phyloP scores from a whole-genome alignment of 768 basidiomycete species.

The Candolleomyces efflorescens region DNA sequence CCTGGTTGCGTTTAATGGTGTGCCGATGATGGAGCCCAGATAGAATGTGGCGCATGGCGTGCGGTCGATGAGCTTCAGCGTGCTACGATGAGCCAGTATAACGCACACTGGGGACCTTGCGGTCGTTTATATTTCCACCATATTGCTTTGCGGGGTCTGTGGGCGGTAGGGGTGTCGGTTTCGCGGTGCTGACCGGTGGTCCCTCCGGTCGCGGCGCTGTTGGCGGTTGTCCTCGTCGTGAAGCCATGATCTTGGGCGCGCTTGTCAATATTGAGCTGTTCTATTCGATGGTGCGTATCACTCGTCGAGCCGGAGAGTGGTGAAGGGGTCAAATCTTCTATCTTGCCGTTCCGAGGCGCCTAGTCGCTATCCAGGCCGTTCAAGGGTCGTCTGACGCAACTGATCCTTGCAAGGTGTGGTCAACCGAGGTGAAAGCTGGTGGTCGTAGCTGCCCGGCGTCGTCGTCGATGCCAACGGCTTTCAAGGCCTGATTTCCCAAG shows the following conservation, averaged over 20 bases:
- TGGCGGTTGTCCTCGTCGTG: neutral
- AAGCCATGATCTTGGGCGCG: neutral
- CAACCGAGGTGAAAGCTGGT: neutral
- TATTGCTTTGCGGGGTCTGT: slow-evolving; percentile 4
- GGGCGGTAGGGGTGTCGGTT: slow-evolving; percentile 6
- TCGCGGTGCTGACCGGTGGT: slow-evolving; percentile 1
- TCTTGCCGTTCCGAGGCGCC: no score
- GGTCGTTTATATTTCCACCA: slow-evolving; percentile 4
- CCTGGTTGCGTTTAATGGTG: slow-evolving; percentile 35
- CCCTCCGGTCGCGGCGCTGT: neutral
- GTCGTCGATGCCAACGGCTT: no score
- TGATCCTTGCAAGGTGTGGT: neutral
- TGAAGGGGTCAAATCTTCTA: no score
- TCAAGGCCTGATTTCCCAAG: neutral
- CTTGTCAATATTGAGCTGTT: neutral
- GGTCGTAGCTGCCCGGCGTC: neutral
- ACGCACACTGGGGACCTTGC: slow-evolving; percentile 9
- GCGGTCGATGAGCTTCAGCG: no score
- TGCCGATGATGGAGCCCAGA: neutral
- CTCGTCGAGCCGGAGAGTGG: no score
- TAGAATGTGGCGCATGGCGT: neutral
- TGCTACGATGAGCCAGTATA: neutral
- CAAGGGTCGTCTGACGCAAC: no score
- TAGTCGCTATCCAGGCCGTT: no score
- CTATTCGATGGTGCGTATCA: no score